Base-by-base conservation (phyloP, 2,329 filamentous ascomycete genomes). In the Neonectria coccinea region DNA sequence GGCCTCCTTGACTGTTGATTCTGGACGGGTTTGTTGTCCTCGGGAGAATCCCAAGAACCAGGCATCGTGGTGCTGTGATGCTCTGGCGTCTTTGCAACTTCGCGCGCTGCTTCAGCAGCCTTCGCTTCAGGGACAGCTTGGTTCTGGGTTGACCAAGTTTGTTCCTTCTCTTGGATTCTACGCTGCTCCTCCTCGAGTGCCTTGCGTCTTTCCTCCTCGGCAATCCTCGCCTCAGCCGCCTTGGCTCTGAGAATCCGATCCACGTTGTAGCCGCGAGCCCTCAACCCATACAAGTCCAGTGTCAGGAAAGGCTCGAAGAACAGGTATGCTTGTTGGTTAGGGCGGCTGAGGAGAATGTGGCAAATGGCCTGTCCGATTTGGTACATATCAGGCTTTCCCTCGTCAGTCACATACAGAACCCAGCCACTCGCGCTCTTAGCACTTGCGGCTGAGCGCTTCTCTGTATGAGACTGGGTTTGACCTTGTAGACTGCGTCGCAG, bases 221-320 rank as follows among this genome's bases (percentile, higher is more conserved):
- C 94, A 68, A 98, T 89, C 56, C 92, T 88, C 6, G 93, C 92
- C 78, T 98, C 94, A 2, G 92, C 92, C 20, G 92, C 93, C 80
- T 97, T 97, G 58, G 91, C 91, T 41, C 93, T 89, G 22, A 99
- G 84, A 67, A 99, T 98, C 54, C 96, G 91, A 74, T 97, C 93
- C 42, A 99, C 96, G 70, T 99, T 98, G 83, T 97, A 98, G 2
- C 96, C 96, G 68, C 96, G 93, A 65, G 90, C 89, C 72, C 93
- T 90, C 44, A 99, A 82, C 56, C 94, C 90, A 51, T 92, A 87
- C 25, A 99, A 84, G 71, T 95, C 93, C 9, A 96, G 89, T 62
- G 92, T 95, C 41, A 99, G 82, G 67, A 99, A 91, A 57, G 93
- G 94, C 79, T 98, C 96, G 60, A 99, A 89, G 58, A 96, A 95